Evolutionary conservation across 305 asterid species (phyloP).

Genomic region (Fraxinus ornus): DNA sequence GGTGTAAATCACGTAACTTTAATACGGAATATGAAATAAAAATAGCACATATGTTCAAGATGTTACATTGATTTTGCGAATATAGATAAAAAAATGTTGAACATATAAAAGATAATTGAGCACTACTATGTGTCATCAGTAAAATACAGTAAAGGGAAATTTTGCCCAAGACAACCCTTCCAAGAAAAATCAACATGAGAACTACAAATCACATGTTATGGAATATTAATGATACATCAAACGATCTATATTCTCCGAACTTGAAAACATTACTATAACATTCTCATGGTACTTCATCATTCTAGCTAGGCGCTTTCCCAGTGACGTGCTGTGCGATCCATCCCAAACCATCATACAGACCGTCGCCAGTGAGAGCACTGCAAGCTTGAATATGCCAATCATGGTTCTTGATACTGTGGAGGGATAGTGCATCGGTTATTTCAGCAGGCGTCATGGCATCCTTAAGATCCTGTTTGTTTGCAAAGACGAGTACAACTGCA

Average conservation of each 20-base stretch:
- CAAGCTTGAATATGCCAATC: constrained; percentile 99
- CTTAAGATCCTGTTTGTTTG: constrained; percentile 92
- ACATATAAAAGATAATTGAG: too few species aligned
- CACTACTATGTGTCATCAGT: not conserved
- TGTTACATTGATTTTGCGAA: not conserved
- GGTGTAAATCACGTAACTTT: too few species aligned
- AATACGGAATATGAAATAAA: too few species aligned
- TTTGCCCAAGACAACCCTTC: not conserved
- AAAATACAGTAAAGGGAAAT: not conserved
- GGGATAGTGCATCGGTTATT: constrained; percentile 91
- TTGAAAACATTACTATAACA: not conserved
- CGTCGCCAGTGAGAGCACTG: constrained; percentile 90
- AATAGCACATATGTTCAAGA: not conserved
- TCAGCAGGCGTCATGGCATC: constrained; percentile 97
- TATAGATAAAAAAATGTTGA: too few species aligned
- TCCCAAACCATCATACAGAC: constrained; percentile 88
- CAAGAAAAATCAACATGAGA: not conserved
- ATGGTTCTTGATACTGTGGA: constrained; percentile 89
- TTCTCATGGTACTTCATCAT: not conserved
- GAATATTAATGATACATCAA: not conserved
- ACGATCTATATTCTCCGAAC: not conserved
- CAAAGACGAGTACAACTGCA: constrained; percentile 78
- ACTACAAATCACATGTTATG: not conserved
- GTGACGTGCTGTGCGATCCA: constrained; percentile 90
- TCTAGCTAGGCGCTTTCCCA: constrained; percentile 74